A percentile compares a stretch with the other conserved stretches of the same genome.
Conservation (phyloP, 352 stramenopile genomes). For the Globisporangium acanthophoron region DNA sequence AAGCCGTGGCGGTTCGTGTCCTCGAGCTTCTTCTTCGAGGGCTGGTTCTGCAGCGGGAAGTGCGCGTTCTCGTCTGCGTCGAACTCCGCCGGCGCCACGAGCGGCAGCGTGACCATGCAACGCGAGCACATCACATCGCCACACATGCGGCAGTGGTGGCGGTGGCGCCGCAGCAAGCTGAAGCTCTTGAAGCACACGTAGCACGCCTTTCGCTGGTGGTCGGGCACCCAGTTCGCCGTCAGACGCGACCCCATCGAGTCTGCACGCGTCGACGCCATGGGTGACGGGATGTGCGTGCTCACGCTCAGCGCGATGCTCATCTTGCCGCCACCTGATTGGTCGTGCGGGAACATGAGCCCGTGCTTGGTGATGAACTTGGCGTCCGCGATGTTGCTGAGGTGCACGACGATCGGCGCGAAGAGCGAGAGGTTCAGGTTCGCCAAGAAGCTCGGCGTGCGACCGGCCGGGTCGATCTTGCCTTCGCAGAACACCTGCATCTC, state of each 20-base stretch:
- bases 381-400: constrained; percentile 62
- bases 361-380: constrained; percentile 83
- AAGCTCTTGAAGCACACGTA: constrained; percentile 74
- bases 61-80: constrained; percentile 8
- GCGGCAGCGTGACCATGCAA: constrained; percentile 61
- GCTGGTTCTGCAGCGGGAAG: constrained; percentile 27
- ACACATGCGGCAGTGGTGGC: constrained; percentile 76
- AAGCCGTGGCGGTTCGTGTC: constrained; percentile 36
- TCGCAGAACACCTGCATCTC: constrained; percentile 68
- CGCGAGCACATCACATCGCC: constrained; percentile 66
- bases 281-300: constrained; percentile 26
- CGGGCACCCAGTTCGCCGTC: constrained; percentile 50
- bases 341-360: constrained; percentile 57
- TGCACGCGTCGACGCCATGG: constrained; percentile 14
- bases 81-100: constrained; percentile 34
- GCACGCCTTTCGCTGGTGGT: constrained; percentile 52
- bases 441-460: constrained; percentile 40
- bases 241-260: constrained; percentile 12
- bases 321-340: constrained; percentile 2
- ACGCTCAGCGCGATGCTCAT: constrained; percentile 20
- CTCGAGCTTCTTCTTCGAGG: constrained; percentile 34
- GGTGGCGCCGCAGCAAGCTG: constrained; percentile 46
- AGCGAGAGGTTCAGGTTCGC: constrained; percentile 56
- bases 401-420: constrained; percentile 52
- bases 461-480: constrained; percentile 44